Base-by-base conservation (phyloP, 371 early-diverging fungal species). In the Lichtheimia ornata region DNA sequence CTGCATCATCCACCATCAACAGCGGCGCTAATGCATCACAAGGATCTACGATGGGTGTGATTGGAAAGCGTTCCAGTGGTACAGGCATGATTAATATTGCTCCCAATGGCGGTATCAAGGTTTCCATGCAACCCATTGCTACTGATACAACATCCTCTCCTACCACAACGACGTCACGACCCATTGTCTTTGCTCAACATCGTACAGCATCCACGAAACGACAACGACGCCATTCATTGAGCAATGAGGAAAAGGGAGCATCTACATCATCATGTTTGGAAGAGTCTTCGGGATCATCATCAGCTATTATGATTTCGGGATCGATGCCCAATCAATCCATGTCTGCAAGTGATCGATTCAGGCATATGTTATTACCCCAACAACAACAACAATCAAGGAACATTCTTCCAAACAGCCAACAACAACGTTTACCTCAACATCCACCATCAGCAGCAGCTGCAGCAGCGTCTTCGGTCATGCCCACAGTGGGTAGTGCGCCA, bases 171-270 rank as follows among this genome's bases (percentile, higher is more conserved):
- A 6, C 35, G 1, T 35, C 35, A 25, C 50, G 77, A 59, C 71
- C 77, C 0, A 71, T 76, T 15, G 64, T 71, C 0, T 76, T 73
- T 67, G 59, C 77, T 0, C 65, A 66, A 5, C 65, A 73, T 7
- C 61, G 71, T 5, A 73, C 42, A 40, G 54, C 69, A 9, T 56
- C 66, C 1, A 65, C 61, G 42, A 77, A 77, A 52, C 65, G 77
- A 41, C 77, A 77, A 50, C 63, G 77, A 35, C 71, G 77, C 6
- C 67, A 71, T 63, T 76, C 76, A 0, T 59, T 74, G 18, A 67
- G 64, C 28, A 63, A 62, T 5, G 53, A 72, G 1, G 63, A 55
- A 30, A 49, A 58, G 50, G n/a, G n/a, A n/a, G n/a, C n/a, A n/a
- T n/a, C n/a, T n/a, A 52, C 52, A 44, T 15, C 51, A 54, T 24